Evolutionary conservation across 2,329 filamentous ascomycete genomes (phyloP), one percentile per base, ranked within the genome.

Genomic region (Stylonectria norvegica): DNA sequence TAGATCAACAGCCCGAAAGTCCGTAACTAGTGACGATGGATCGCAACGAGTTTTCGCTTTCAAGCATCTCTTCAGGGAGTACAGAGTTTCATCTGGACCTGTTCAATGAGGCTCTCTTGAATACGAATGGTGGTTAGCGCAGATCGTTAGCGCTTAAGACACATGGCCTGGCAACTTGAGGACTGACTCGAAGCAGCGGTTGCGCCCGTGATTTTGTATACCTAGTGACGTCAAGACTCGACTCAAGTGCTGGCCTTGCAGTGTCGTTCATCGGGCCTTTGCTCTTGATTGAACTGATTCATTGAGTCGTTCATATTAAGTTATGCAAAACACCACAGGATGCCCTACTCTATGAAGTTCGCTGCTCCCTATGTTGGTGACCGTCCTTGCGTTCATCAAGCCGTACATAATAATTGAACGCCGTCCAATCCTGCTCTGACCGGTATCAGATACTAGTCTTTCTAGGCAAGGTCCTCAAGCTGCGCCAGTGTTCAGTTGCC

Each of bases 41-140:
- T n/a, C n/a, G n/a, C n/a, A n/a, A n/a, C n/a, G n/a, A n/a, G n/a
- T n/a, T n/a, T n/a, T n/a, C n/a, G n/a, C n/a, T n/a, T n/a, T 25
- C 22, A 25, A 25, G 22, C 12, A 9, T 31, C 7, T 31, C 28
- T 31, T 8, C 12, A 31, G 22, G n/a, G n/a, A n/a, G n/a, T n/a
- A n/a, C n/a, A n/a, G n/a, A n/a, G n/a, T n/a, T 12, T 25, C 7
- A 12, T 7, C 22, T 19, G 33, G 23, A 5, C 15, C 38, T 34
- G 45, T 27, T 44, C 36, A 48, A 48, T 46, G n/a, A 39, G 25
- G 16, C 10, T 23, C 22, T 29, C 31, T 14, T 8, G 34, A 27
- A 55, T 50, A 55, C 53, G 45, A 52, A 53, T 45, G 19, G 8
- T 32, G 36, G 45, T 44, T 55, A 55, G 53, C 47, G 43, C 20